phyloP scores from a whole-genome alignment of 2,329 filamentous ascomycete genomes.

The Alternaria solani region DNA sequence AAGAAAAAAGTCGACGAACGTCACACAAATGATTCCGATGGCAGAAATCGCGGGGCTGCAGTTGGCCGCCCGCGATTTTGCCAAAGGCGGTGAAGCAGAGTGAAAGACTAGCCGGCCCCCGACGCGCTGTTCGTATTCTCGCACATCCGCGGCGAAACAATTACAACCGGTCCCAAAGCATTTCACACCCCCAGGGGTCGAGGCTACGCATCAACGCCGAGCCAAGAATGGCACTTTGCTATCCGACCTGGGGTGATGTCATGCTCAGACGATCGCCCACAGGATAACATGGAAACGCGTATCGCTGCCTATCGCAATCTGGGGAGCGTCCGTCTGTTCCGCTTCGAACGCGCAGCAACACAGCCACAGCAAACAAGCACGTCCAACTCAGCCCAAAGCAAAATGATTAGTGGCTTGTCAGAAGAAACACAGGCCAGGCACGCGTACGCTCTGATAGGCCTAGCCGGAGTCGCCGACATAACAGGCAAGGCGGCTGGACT shows the following conservation, averaged over 20 bases:
- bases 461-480: constrained; percentile 12
- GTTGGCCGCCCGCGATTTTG: not conserved
- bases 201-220: not conserved
- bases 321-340: constrained; percentile 13
- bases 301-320: constrained; percentile 32
- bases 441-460: constrained; percentile 32
- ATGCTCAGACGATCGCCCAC: constrained; percentile 24
- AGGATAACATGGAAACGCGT: constrained; percentile 20
- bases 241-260: constrained; percentile 22
- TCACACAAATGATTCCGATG: constrained; percentile 6
- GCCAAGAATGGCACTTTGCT: not conserved
- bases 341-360: constrained; percentile 3
- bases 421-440: constrained; percentile 38
- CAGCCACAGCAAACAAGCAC: constrained; percentile 4
- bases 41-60: too few relatives aligned
- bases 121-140: not conserved
- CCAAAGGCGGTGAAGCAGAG: constrained; percentile 12
- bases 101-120: not conserved
- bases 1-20: not conserved
- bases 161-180: constrained; percentile 15
- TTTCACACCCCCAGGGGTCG: constrained; percentile 11
- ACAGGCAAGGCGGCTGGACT: constrained; percentile 29
- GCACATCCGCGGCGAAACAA: not conserved
- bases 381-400: constrained; percentile 21
- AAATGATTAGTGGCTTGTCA: constrained; percentile 40